Evolutionary conservation across 225 moss, liverwort and hornwort species (phyloP).

Genomic region (Pseudoscleropodium purum): DNA sequence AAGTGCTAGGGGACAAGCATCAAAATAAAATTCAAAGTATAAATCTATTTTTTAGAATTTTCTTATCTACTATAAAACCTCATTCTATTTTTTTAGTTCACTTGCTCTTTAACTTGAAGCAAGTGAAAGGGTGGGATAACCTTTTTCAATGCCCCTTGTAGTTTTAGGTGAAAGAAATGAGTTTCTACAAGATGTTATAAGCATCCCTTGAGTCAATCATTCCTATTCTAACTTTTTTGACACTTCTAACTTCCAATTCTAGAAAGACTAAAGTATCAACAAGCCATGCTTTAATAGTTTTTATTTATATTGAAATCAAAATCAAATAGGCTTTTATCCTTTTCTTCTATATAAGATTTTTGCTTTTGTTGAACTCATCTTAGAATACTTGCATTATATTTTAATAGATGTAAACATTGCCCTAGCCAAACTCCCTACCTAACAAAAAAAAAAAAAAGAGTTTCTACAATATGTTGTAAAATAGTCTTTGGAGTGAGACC

Average conservation of each 20-base stretch:
- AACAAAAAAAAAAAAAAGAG: not conserved
- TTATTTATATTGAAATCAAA: not conserved
- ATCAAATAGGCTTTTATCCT: not conserved
- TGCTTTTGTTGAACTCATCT: not conserved
- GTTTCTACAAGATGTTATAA: not conserved
- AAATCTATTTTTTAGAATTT: not conserved
- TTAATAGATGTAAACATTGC: not conserved
- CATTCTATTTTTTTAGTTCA: not conserved
- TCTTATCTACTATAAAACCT: not conserved
- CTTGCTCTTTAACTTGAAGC: not conserved
- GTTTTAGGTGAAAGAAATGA: not conserved
- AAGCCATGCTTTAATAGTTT: not conserved
- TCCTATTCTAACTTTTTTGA: not conserved
- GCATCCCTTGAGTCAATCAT: not conserved
- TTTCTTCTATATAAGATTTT: rapidly evolving
- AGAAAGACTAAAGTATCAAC: not conserved
- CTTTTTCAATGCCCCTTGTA: not conserved
- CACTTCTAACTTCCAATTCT: not conserved
- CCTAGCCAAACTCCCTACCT: rapidly evolving
- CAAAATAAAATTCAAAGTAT: not conserved
- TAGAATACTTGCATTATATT: rapidly evolving
- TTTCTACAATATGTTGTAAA: rapidly evolving
- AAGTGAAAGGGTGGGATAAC: not conserved
- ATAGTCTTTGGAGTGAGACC: rapidly evolving
- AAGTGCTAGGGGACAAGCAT: not conserved